Conservation (phyloP, 495 filamentous ascomycete genomes). For the Penicillium flavigenum region DNA sequence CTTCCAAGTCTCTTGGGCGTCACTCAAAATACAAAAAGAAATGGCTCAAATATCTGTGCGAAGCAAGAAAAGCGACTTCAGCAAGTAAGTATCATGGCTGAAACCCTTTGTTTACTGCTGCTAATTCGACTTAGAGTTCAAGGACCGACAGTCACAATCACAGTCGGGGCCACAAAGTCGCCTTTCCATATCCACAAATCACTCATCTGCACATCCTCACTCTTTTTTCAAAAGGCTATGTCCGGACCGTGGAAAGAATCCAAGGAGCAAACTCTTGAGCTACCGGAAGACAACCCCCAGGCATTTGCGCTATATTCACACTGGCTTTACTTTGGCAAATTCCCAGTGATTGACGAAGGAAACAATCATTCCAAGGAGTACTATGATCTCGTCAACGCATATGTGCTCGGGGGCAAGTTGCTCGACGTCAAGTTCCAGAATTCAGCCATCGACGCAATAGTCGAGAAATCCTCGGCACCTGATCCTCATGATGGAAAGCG, state of each 20-base stretch:
- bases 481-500: neutral
- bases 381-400: neutral
- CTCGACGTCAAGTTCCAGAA: slow-evolving; percentile 3
- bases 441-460: neutral
- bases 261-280: neutral
- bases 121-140: neutral
- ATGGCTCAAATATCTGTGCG: neutral
- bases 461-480: neutral
- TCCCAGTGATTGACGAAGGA: neutral
- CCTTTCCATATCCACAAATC: neutral
- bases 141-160: neutral
- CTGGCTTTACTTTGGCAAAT: neutral
- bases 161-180: neutral
- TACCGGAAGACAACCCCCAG: neutral
- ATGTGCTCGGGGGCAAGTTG: neutral
- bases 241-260: neutral
- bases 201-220: neutral
- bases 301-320: neutral
- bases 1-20: no score
- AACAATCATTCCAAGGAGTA: neutral
- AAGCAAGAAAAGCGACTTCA: neutral
- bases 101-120: neutral
- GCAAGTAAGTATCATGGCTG: neutral
- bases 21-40: neutral
- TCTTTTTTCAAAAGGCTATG: neutral